phyloP scores from a whole-genome alignment of 2,329 filamentous ascomycete species.

The Magnaporthiopsis incrustans region DNA sequence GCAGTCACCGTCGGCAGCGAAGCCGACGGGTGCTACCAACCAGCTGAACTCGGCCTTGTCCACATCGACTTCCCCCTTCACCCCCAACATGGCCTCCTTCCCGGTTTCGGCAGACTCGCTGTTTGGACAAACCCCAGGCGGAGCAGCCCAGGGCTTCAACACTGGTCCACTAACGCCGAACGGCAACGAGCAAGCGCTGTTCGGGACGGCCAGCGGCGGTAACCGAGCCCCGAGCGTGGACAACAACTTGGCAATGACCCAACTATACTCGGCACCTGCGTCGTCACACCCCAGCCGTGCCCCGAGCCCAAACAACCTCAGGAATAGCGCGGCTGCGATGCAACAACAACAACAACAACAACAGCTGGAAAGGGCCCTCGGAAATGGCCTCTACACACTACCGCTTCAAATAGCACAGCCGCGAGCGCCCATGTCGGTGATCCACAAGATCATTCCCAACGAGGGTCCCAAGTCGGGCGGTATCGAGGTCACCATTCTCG shows the following conservation, averaged over 20 bases:
- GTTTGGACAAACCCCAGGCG: conserved; percentile 33
- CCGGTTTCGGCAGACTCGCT: conserved; percentile 30
- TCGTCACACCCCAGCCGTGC: conserved; percentile 70
- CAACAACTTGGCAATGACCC: conserved; percentile 48
- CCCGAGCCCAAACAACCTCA: conserved; percentile 57
- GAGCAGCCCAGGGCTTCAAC: conserved; percentile 35
- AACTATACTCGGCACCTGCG: conserved; percentile 62
- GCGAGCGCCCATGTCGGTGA: conserved; percentile 47
- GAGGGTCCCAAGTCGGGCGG: conserved; percentile 78
- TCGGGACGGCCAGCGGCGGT: conserved; percentile 43
- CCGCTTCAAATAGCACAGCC: conserved; percentile 41
- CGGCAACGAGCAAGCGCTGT: conserved; percentile 51
- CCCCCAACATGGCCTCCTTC: conserved; percentile 37
- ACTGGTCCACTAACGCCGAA: conserved; percentile 59
- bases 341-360: conserved; percentile 32
- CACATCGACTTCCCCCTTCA: conserved; percentile 44
- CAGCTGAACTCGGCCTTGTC: conserved; percentile 21
- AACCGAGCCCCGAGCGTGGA: conserved; percentile 53
- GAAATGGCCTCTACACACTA: conserved; percentile 41
- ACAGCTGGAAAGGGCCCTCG: conserved; percentile 37
- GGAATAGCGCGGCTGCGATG: conserved; percentile 35
- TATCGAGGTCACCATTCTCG: conserved; percentile 79
- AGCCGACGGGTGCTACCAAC: conserved; percentile 17
- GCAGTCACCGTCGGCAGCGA: conserved; percentile 30
- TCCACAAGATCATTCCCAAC: conserved; percentile 75